Evolutionary conservation across 108 stramenopile species (phyloP).

Genomic region (Stephanodiscus triporus): DNA sequence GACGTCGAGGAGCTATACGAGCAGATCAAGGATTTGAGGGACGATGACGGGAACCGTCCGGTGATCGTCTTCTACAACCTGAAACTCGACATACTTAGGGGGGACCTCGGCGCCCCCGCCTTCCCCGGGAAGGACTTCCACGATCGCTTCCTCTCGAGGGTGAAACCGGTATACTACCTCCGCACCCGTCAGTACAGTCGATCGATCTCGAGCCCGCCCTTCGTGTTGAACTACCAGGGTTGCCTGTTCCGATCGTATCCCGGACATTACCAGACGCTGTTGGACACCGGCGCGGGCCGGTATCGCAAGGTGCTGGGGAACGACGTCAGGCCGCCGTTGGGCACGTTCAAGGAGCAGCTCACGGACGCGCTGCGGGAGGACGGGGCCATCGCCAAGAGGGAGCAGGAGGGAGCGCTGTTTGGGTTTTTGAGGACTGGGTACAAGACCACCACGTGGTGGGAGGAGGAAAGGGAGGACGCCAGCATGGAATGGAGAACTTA

Average conservation of each 20-base stretch:
- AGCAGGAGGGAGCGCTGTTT: slow-evolving; percentile 72
- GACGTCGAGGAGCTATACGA: slow-evolving; percentile 88
- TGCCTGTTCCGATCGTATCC: slow-evolving; percentile 94
- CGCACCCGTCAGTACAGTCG: slow-evolving; percentile 93
- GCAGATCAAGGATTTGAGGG: slow-evolving; percentile 32
- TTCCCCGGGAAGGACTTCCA: slow-evolving; percentile 91
- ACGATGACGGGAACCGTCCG: slow-evolving; percentile 35
- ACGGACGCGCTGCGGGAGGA: slow-evolving; percentile 83
- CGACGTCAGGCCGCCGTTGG: slow-evolving; percentile 77
- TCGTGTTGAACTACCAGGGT: slow-evolving; percentile 94
- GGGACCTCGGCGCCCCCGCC: slow-evolving; percentile 92
- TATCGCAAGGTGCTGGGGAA: slow-evolving; percentile 76
- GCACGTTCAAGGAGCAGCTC: slow-evolving; percentile 90
- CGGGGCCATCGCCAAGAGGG: slow-evolving; percentile 61
- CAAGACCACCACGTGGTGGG: slow-evolving; percentile 94
- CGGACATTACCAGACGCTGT: slow-evolving; percentile 88
- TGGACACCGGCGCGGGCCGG: slow-evolving; percentile 88
- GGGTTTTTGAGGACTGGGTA: slow-evolving; percentile 87
- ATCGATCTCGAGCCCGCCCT: slow-evolving; percentile 82
- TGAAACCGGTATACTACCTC: slow-evolving; percentile 92
- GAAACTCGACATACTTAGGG: slow-evolving; percentile 89
- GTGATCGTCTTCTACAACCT: slow-evolving; percentile 93
- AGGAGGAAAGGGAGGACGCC: slow-evolving; percentile 85
- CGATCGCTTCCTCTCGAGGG: slow-evolving; percentile 83
- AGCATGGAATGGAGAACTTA: slow-evolving; percentile 79